Percentiles rank a stretch among this genome's conserved stretches.
phyloP scores from a whole-genome alignment of 768 basidiomycete species.

The Suillus paluster region DNA sequence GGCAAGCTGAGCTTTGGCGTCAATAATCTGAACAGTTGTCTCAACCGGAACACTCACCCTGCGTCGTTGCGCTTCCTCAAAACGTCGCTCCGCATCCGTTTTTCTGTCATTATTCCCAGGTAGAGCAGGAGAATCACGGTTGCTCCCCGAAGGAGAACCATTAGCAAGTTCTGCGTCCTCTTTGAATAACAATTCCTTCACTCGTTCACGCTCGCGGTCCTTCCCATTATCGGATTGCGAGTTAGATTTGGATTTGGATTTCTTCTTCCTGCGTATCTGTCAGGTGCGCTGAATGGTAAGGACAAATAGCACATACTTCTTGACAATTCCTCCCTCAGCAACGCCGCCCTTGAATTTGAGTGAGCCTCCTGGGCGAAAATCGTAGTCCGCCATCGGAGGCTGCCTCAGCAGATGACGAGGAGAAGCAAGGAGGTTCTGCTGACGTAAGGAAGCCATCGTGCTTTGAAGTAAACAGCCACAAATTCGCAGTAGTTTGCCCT shows the following conservation, averaged over 20 bases:
- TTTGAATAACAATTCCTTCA: slow-evolving; percentile 56
- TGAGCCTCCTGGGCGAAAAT: slow-evolving; percentile 83
- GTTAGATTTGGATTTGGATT: slow-evolving; percentile 68
- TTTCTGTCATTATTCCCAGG: slow-evolving; percentile 56
- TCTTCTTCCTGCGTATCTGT: slow-evolving; percentile 71
- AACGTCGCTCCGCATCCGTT: slow-evolving; percentile 87
- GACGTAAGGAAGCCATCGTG: slow-evolving; percentile 32
- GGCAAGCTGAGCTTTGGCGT: slow-evolving; percentile 54
- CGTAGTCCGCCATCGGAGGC: slow-evolving; percentile 82
- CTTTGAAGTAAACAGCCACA: slow-evolving; percentile 27
- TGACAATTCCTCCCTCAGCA: slow-evolving; percentile 76
- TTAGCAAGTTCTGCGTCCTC: slow-evolving; percentile 47
- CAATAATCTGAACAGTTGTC: slow-evolving; percentile 5
- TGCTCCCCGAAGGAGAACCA: slow-evolving; percentile 57
- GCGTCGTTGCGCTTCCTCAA: slow-evolving; percentile 84
- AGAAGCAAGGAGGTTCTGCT: slow-evolving; percentile 22
- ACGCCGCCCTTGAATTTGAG: slow-evolving; percentile 90
- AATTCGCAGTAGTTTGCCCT: slow-evolving; percentile 17
- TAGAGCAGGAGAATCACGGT: slow-evolving; percentile 64
- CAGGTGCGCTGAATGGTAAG: slow-evolving; percentile 11
- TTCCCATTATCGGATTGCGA: slow-evolving; percentile 53
- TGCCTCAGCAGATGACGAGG: slow-evolving; percentile 22
- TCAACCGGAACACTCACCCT: slow-evolving; percentile 55
- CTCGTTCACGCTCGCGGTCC: slow-evolving; percentile 44
- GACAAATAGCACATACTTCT: slow-evolving; percentile 62